Percentiles rank a stretch among this genome's conserved stretches.
These are phyloP conservation scores for Pseudocercospora cruenta DNA, from an alignment of 2,329 filamentous ascomycete genomes.

Conservation along the genomic window DNA sequence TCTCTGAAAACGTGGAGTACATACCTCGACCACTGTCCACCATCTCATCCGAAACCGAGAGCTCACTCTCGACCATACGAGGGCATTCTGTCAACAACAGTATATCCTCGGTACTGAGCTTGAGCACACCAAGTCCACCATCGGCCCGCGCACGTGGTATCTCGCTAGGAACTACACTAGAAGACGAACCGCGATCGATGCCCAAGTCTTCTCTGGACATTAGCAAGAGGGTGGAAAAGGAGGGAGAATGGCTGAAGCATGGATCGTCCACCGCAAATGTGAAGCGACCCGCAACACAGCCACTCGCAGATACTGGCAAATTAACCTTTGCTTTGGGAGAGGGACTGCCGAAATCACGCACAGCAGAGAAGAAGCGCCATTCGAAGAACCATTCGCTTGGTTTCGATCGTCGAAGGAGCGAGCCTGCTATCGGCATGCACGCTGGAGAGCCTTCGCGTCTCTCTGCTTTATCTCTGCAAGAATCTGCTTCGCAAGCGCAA, in stretches of 20 bases:
- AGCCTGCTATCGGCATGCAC: conserved; percentile 40
- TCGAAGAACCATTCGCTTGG: conserved; percentile 66
- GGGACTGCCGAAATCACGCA: conserved; percentile 14
- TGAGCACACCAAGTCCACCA: conserved; percentile 54
- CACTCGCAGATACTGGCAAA: conserved; percentile 15
- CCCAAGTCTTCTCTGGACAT: conserved; percentile 47
- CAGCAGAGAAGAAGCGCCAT: conserved; percentile 60
- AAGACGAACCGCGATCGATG: conserved; percentile 60
- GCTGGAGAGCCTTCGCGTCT: conserved; percentile 31
- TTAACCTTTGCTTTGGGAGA: conserved; percentile 24
- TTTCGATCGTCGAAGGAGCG: conserved; percentile 56
- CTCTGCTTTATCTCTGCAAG: conserved; percentile 39
- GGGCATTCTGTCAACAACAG: conserved; percentile 78
- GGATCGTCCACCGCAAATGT: conserved; percentile 23
- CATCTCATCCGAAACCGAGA: conserved; percentile 82
- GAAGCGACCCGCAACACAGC: conserved; percentile 31
- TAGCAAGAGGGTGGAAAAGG: conserved; percentile 35
- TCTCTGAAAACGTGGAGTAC: conserved; percentile 81
- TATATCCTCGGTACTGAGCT: conserved; percentile 74
- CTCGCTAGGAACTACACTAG: conserved; percentile 45
- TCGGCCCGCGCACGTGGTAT: conserved; percentile 47
- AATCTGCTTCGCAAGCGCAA: conserved; percentile 21
- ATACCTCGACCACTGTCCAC: conserved; percentile 81
- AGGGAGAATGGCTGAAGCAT: conserved; percentile 40
- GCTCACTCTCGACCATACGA: conserved; percentile 69